A percentile compares a stretch with the other conserved stretches of the same genome.
These are phyloP conservation scores for Ettlia oleoabundans DNA, from an alignment of 139 green algal genomes.

Conservation along the genomic window DNA sequence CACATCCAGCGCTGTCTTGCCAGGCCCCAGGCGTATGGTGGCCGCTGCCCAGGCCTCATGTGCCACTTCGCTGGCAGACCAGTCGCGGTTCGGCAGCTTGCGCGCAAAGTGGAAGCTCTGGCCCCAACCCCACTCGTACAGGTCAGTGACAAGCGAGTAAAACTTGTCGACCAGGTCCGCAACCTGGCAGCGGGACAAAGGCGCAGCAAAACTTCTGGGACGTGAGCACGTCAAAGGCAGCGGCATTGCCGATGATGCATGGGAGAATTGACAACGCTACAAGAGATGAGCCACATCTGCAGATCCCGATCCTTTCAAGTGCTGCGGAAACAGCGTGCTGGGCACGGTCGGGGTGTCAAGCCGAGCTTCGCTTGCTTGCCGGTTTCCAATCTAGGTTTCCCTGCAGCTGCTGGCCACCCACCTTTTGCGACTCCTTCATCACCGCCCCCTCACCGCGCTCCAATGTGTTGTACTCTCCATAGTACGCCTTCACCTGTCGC, in stretches of 20 bases:
- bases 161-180: constrained; percentile 57
- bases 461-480: constrained; percentile 47
- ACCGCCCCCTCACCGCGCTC: constrained; percentile 47
- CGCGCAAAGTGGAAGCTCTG: constrained; percentile 98
- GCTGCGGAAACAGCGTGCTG: too few species aligned
- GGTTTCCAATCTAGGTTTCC: too few species aligned
- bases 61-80: constrained; percentile 73
- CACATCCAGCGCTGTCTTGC: constrained; percentile 79
- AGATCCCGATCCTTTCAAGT: too few species aligned
- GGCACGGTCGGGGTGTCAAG: too few species aligned
- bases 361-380: too few species aligned
- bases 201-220: too few species aligned
- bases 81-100: constrained; percentile 80
- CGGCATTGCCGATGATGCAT: too few species aligned
- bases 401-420: background rate
- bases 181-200: too few species aligned
- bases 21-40: constrained; percentile 35
- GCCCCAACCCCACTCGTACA: constrained; percentile 99
- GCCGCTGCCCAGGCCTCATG: constrained; percentile 87
- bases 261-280: too few species aligned
- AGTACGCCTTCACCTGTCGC: constrained; percentile 49
- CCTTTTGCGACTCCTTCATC: constrained; percentile 47
- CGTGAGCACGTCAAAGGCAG: too few species aligned
- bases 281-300: too few species aligned
- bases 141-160: constrained; percentile 83